These are phyloP conservation scores for Candida albicans DNA, from an alignment of 1,139 yeast species.

Conservation along the genomic window DNA sequence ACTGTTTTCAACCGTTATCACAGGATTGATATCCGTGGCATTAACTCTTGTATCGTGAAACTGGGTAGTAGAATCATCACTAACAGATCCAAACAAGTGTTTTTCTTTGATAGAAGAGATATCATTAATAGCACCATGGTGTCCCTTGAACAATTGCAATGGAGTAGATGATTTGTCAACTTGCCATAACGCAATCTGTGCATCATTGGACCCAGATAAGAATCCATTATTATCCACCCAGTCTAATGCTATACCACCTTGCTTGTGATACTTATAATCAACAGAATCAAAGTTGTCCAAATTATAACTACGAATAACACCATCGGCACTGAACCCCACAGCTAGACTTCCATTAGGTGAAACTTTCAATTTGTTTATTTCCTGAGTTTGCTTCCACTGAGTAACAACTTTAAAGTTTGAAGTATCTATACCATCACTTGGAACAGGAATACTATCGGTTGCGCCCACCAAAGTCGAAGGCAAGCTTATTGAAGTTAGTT, in stretches of 20 bases:
- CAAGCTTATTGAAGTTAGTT: constrained; percentile 45
- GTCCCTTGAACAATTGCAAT: constrained; percentile 42
- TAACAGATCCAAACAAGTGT: constrained; percentile 64
- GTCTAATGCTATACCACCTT: constrained; percentile 69
- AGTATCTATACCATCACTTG: constrained; percentile 16
- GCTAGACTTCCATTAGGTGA: constrained; percentile 37
- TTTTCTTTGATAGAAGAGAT: constrained; percentile 52
- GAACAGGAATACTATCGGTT: constrained; percentile 25
- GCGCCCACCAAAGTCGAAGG: constrained; percentile 52
- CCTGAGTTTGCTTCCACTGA: constrained; percentile 56
- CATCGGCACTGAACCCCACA: constrained; percentile 53
- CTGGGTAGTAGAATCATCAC: constrained; percentile 69
- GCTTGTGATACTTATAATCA: constrained; percentile 58
- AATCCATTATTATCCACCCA: constrained; percentile 56
- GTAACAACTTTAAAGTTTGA: constrained; percentile 36
- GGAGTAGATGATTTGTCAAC: constrained; percentile 44
- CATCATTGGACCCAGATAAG: constrained; percentile 68
- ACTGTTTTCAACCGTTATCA: constrained; percentile 42
- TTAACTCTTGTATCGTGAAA: constrained; percentile 62
- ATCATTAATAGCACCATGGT: constrained; percentile 55
- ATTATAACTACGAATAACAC: constrained; percentile 47
- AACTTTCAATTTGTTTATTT: constrained; percentile 48
- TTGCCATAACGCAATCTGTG: constrained; percentile 73
- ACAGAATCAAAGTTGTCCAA: constrained; percentile 24
- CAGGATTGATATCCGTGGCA: constrained; percentile 32